Evolutionary conservation across 441 rosid species (phyloP), one percentile per base, ranked within the genome.

Genomic region (Raphanus hybrid): DNA sequence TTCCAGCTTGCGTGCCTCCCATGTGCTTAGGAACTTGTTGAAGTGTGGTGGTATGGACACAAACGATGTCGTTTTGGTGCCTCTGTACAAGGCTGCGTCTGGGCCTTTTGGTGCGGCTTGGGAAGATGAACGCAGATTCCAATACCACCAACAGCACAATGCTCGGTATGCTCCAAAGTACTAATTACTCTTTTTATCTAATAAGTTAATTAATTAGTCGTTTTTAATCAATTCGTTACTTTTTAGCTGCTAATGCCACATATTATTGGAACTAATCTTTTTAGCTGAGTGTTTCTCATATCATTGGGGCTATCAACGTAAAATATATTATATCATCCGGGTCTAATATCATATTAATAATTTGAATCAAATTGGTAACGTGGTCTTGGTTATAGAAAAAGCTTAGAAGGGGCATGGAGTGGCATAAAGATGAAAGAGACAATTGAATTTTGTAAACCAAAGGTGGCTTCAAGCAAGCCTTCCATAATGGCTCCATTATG

Each of bases 41-140:
- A 82, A 70, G 32, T 92, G 97, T 45, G 85, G 95, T 9, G 84
- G 87, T 58, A 77, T 70, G 16, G 88, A 84, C 32, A 85, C 88
- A 8, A 82, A 87, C 65, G 90, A 90, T 20, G 75, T 82, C 23
- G 90, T 82, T 23, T 32, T 89, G 15, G 81, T 87, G 57, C 71
- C 67, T 58, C 57, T 80, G 73, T 79, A 80, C 41, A 80, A 66
- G 67, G 71, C 79, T 60, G 57, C 62, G 43, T 43, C 61, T 43
- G 67, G 55, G 8, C 37, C 55, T 67, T 76, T 71, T 18, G 85
- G 81, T 26, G 76, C 75, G 71, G 32, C 72, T 8, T 74, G 87
- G 88, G 82, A 81, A 73, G 87, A 77, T 11, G 82, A 79, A 48
- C 76, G 68, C 50, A 70, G 50, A 70, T 79, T 20, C 72, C 88